Base-by-base conservation (phyloP, 305 asterid species). In the Fraxinus angustifolia region DNA sequence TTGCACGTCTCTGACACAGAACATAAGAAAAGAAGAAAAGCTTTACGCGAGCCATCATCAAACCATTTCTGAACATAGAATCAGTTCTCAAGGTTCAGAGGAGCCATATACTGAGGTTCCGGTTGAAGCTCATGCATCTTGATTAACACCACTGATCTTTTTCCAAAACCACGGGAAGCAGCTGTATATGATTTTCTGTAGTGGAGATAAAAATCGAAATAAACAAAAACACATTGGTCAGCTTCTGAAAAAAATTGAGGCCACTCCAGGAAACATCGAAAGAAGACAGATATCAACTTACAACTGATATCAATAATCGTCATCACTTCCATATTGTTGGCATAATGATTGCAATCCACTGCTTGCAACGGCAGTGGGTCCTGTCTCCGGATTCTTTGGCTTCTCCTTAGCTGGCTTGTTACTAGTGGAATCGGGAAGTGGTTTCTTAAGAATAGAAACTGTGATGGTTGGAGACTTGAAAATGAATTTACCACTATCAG, bases 311-410 rank as follows among this genome's bases (percentile, higher is more conserved):
- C 83, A 85, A 60, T 88, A 83, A 1, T 87, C 91, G 12, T 90
- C 92, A 5, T 88, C 91, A 60, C 91, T 88, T 33, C 87, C 91
- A 79, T 90, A 91, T 75, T 82, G 84, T 60, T 86, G 87, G 82
- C 87, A 86, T 33, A 92, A 71, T 21, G 95, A 92, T 45, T 79
- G 92, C 75, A 93, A 82, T n/a, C 89, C 90, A 72, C 58, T 48
- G 76, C 74, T 84, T 34, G 85, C 65, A 12, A 36, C 81, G 30
- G 76, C 74, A 4, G 33, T 74, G 16, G 79, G 78, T 38, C 56
- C 77, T 11, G 80, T 74, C 74, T 68, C 85, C 62, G 68, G 82
- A 77, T 81, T 79, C 30, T 67, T 83, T 3, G n/a, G 31, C 7
- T 34, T 84, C 62, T 50, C 62, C 21, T 81, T 76, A 26, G 23